These are phyloP conservation scores for Musa beccarii DNA, from an alignment of 176 grass and related monocot genomes.

Conservation along the genomic window DNA sequence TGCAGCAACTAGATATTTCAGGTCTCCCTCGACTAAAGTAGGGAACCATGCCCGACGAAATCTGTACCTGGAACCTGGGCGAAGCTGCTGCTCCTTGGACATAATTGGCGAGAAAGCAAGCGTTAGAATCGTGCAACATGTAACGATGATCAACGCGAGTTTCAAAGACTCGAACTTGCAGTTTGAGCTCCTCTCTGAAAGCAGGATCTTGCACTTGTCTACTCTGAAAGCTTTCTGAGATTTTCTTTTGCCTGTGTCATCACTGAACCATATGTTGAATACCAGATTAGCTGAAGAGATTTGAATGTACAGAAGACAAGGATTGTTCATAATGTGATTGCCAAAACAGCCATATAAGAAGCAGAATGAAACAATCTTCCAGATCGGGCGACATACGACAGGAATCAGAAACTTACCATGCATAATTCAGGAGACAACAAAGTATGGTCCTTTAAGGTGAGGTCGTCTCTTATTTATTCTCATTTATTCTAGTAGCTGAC, in stretches of 20 bases:
- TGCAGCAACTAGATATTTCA: background rate
- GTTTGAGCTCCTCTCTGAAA: background rate
- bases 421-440: no score
- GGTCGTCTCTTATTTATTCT: background rate
- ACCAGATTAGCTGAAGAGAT: background rate
- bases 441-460: no score
- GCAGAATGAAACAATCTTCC: no score
- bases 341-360: no score
- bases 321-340: no score
- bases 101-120: background rate
- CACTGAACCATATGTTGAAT: background rate
- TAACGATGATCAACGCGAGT: background rate
- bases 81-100: background rate
- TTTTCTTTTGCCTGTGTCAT: conserved; percentile 1
- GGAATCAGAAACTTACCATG: no score
- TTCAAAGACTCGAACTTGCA: conserved; percentile 1
- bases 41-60: background rate
- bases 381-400: no score
- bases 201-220: background rate
- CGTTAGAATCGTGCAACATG: background rate
- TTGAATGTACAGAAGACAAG: no score
- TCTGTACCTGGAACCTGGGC: background rate
- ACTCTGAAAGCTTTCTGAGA: background rate
- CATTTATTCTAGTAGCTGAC: background rate
- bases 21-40: no score